Evolutionary conservation across 2,329 filamentous ascomycete genomes (phyloP).

Genomic region (Monilinia vaccinii-corymbosi): DNA sequence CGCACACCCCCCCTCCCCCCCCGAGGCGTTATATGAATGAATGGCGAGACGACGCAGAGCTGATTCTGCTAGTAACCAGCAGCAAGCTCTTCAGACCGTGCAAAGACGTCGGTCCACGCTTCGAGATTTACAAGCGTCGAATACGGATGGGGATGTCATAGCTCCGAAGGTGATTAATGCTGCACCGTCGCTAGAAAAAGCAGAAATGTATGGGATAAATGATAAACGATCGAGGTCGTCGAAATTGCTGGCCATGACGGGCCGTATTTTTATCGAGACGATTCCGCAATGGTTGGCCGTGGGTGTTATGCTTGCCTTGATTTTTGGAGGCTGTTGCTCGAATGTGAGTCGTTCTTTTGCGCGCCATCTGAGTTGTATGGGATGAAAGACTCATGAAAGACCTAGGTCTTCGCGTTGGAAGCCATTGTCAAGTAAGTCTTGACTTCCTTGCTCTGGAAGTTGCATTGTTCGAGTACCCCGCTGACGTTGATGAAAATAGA

Average conservation of each 20-base stretch:
- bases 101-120: constrained; percentile 38
- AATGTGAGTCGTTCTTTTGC: constrained; percentile 52
- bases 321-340: constrained; percentile 92
- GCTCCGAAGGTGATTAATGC: constrained; percentile 45
- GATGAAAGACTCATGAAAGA: constrained; percentile 20
- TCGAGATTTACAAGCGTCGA: constrained; percentile 35
- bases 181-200: constrained; percentile 44
- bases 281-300: constrained; percentile 56
- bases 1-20: not conserved
- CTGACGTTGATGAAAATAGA: constrained; percentile 37
- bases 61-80: constrained; percentile 7
- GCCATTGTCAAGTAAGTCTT: constrained; percentile 78
- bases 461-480: not conserved
- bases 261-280: constrained; percentile 46
- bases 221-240: constrained; percentile 42
- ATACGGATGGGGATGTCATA: constrained; percentile 31
- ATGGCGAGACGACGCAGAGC: constrained; percentile 10
- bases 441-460: not conserved
- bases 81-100: constrained; percentile 22
- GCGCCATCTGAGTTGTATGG: not conserved
- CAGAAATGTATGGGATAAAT: constrained; percentile 45
- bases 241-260: constrained; percentile 41
- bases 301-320: constrained; percentile 65
- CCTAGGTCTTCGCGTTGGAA: constrained; percentile 88
- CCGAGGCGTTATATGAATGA: not conserved